Evolutionary conservation across 1,139 yeast genomes (phyloP).

Genomic region (Hemisphaericaspora xylanilytica): DNA sequence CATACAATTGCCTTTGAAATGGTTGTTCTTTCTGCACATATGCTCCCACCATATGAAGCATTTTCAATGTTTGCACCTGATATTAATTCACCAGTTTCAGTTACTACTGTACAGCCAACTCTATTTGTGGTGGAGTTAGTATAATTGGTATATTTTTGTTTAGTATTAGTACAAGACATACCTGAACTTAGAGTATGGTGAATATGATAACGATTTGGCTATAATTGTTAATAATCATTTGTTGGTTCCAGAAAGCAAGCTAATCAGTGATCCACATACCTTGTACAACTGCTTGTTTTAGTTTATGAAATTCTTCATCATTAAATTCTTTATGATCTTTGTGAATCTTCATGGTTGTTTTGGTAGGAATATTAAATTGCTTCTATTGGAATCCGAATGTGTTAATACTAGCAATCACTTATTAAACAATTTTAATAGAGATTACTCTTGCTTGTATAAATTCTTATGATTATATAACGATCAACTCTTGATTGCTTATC

Average conservation of each 20-base stretch:
- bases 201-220: slow-evolving; percentile 60
- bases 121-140: slow-evolving; percentile 35
- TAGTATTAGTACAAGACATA: slow-evolving; percentile 21
- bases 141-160: no score
- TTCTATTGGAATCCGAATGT: no score
- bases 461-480: no score
- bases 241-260: no score
- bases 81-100: slow-evolving; percentile 47
- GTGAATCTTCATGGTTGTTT: slow-evolving; percentile 10
- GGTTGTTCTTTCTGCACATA: slow-evolving; percentile 91
- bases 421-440: no score
- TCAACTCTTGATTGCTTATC: no score
- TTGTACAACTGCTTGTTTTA: slow-evolving; percentile 27
- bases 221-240: no score
- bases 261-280: slow-evolving; percentile 22
- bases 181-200: slow-evolving; percentile 82
- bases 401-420: no score
- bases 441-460: no score
- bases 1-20: slow-evolving; percentile 60
- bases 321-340: slow-evolving; percentile 16
- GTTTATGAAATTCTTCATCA: slow-evolving; percentile 23
- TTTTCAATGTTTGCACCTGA: slow-evolving; percentile 90
- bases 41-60: slow-evolving; percentile 84
- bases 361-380: no score
- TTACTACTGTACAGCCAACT: slow-evolving; percentile 77